Evolutionary conservation across 495 filamentous ascomycete species (phyloP), one percentile per base, ranked within the genome.

Genomic region (Talaromyces thailandensis): DNA sequence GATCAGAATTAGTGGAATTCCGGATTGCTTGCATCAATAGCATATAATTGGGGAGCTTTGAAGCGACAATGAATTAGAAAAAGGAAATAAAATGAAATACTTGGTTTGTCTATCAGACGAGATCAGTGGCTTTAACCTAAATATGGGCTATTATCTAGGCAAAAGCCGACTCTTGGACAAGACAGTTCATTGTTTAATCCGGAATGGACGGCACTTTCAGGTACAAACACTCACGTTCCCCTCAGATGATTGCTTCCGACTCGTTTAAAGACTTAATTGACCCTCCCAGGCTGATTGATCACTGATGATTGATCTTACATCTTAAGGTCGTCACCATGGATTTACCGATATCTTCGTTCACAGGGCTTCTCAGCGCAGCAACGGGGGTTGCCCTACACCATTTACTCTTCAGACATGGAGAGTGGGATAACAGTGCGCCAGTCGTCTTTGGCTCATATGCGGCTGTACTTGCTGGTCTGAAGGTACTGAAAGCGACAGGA

Each of bases 381-480:
- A 52, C 37, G 4, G 59, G 59, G 14, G 59, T 52, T 32, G 59
- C 26, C 16, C 40, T 52, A 23, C 43, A 61, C 40, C 24, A 45
- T 40, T 16, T 61, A 31, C 37, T 51, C 9, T 48, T 61, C 23
- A 50, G 59, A 51, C 59, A 61, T 24, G 59, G 59, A 50, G 59
- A 61, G 24, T 61, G 59, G 59, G 59, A 61, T 25, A 28, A 32
- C 3, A 61, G 59, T 31, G 59, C 59, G 21, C 45, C 59, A 18
- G 25, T 12, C 6, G n/a, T 61, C n/a, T 25, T 61, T 12, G 14
- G 18, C 12, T 50, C 37, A 11, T 61, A 61, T 5, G 16, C 31
- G 25, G 28, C 21, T 11, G 31, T 61, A 11, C 23, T 21, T 2
- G 26, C 43, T 51, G 16, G 23, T 23, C 8, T 45, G 26, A 32